Evolutionary conservation across 768 basidiomycete species (phyloP).

Genomic region (Russula sp.): DNA sequence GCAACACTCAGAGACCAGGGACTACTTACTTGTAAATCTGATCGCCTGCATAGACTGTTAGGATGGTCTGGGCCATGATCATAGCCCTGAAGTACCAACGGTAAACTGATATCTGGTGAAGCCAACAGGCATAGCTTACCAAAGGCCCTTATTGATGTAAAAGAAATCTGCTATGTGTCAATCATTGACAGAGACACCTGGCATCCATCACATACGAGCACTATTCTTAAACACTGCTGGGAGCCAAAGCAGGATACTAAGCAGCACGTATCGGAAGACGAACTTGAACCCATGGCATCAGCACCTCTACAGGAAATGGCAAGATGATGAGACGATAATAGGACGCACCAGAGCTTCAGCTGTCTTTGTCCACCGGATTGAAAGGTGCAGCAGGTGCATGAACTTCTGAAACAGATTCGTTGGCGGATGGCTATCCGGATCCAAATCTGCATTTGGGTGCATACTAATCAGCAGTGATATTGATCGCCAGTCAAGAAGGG

Average conservation of each 20-base stretch:
- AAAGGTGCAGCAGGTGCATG: slow-evolving; percentile 30
- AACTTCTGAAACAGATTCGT: slow-evolving; percentile 36
- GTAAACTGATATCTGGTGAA: background rate
- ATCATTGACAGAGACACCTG: background rate
- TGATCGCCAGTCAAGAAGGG: background rate
- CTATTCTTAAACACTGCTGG: slow-evolving; percentile 37
- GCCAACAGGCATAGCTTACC: slow-evolving; percentile 25
- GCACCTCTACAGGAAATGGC: background rate
- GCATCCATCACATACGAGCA: slow-evolving; percentile 33
- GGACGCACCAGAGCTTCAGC: slow-evolving; percentile 35
- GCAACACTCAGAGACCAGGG: background rate
- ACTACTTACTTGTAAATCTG: slow-evolving; percentile 42
- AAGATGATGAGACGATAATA: slow-evolving; percentile 5
- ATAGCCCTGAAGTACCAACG: slow-evolving; percentile 34
- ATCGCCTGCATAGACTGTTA: slow-evolving; percentile 50
- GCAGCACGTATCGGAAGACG: slow-evolving; percentile 41
- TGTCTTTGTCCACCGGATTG: slow-evolving; percentile 36
- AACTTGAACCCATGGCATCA: slow-evolving; percentile 30
- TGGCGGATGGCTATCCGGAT: slow-evolving; percentile 45
- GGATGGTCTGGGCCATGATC: slow-evolving; percentile 53
- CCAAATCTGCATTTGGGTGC: slow-evolving; percentile 26
- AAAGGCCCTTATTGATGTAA: slow-evolving; percentile 41
- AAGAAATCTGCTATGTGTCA: slow-evolving; percentile 31
- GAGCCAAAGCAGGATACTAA: slow-evolving; percentile 46
- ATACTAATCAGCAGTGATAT: slow-evolving; percentile 1